phyloP scores from a whole-genome alignment of 495 filamentous ascomycete species.

The Bathelium albidoporum region DNA sequence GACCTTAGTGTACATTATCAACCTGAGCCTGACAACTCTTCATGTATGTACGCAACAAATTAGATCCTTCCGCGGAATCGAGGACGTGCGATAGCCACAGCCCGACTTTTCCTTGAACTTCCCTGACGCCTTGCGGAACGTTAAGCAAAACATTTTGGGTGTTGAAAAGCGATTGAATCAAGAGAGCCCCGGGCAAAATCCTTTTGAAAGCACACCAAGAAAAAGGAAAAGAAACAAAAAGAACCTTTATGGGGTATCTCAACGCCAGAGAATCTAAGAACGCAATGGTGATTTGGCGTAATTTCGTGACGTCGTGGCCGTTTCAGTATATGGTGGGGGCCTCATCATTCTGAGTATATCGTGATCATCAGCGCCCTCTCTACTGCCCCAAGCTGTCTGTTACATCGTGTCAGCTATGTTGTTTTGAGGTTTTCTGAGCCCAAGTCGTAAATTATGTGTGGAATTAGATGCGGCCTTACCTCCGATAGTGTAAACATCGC shows the following conservation, averaged over 20 bases:
- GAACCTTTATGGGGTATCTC: not conserved
- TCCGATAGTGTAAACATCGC: conserved; percentile 44
- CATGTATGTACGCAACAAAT: not conserved
- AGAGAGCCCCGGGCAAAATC: not conserved
- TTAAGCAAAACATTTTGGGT: not conserved
- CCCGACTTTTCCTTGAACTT: not conserved
- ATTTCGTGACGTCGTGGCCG: not conserved
- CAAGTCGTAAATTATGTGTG: not conserved
- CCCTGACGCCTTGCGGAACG: not conserved
- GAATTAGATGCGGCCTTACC: conserved; percentile 23
- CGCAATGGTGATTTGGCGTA: not conserved
- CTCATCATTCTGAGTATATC: conserved; percentile 43
- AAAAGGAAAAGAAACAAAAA: not conserved
- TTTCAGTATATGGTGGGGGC: conserved; percentile 9
- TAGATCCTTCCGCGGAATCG: not conserved
- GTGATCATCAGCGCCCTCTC: conserved; percentile 55
- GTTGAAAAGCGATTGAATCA: not conserved
- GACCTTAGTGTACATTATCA: conserved; percentile 3
- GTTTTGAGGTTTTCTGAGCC: conserved; percentile 18
- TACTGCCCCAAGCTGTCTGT: conserved; percentile 61
- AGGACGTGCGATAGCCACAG: not conserved
- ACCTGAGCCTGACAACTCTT: not conserved
- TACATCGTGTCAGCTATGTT: conserved; percentile 19
- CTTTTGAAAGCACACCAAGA: not conserved
- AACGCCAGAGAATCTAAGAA: not conserved